Evolutionary conservation across 495 filamentous ascomycete genomes (phyloP), one percentile per base, ranked within the genome.

Genomic region (Sabuloglossum arenarium): DNA sequence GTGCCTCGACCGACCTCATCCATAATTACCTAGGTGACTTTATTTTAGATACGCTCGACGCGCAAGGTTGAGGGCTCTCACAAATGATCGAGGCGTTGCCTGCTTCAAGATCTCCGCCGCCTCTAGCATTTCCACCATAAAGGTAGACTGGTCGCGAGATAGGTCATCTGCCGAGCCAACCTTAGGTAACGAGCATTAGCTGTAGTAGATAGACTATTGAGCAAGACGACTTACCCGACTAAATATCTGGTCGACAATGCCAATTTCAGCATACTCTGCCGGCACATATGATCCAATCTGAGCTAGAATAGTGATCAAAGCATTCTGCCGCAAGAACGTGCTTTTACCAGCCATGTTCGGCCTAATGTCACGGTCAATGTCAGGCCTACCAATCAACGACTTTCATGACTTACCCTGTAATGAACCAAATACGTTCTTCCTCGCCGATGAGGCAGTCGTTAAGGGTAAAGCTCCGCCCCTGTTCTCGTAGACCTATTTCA

Each of bases 341-440:
- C 81, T 87, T 69, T 98, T 98, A 29, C 91, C 91, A 6, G 82
- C 93, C 91, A 98, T 98, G 70, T 98, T 98, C n/a, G 93, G 91
- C 16, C 56, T 58, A 46, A 23, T n/a, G 3, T 37, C 28, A 14
- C 39, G 11, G 42, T 46, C 42, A 51, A 23, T 19, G 51, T 6
- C 19, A 21, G 19, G 37, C 27, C 29, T 47, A 30, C 24, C 12
- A 39, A 39, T 16, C 12, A 21, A 4, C 12, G 21, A 53, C 50
- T 53, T 31, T 5, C 6, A 16, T 55, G 27, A 43, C 51, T 30
- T 24, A 31, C 25, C 91, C 91, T 0, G 90, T 96, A 59, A 98
- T 85, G 27, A 98, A 76, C 83, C 86, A 90, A 43, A 88, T 75
- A 3, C 77, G 72, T 60, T 90, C 84, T 39, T 71, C 62, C 25